A percentile compares a stretch with the other conserved stretches of the same genome.
These are phyloP conservation scores for Sphaerulina populicola DNA, from an alignment of 2,329 filamentous ascomycete species.

Conservation along the genomic window DNA sequence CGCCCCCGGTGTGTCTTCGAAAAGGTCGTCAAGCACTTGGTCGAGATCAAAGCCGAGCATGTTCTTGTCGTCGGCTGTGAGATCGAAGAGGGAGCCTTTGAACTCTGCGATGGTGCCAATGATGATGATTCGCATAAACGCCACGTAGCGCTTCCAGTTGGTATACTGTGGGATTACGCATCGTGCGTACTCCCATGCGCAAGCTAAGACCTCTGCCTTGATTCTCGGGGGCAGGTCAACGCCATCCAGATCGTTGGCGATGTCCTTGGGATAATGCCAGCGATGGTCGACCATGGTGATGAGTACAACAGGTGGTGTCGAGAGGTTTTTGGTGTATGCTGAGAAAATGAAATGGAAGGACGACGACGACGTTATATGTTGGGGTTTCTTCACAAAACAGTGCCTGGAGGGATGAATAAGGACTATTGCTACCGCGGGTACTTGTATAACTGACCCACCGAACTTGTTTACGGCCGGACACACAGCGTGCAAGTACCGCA, in stretches of 20 bases:
- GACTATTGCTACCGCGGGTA: too few species aligned
- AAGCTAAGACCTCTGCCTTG: conserved; percentile 20
- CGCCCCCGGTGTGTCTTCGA: conserved; percentile 21
- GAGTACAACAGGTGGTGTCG: neutral
- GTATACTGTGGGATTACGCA: conserved; percentile 23
- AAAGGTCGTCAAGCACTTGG: conserved; percentile 26
- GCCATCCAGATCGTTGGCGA: conserved; percentile 13
- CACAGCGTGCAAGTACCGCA: too few species aligned
- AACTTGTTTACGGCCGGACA: too few species aligned
- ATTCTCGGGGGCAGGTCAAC: conserved; percentile 9
- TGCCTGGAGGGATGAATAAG: too few species aligned
- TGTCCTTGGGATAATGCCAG: conserved; percentile 15
- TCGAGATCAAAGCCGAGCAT: conserved; percentile 16
- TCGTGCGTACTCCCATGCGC: conserved; percentile 23
- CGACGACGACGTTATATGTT: too few species aligned
- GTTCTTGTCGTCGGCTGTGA: conserved; percentile 11
- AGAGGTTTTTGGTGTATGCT: neutral
- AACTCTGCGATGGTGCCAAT: conserved; percentile 23
- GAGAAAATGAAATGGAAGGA: neutral
- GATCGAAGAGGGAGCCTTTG: conserved; percentile 15
- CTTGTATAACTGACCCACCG: too few species aligned
- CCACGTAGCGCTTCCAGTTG: conserved; percentile 23
- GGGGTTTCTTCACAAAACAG: too few species aligned
- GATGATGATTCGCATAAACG: conserved; percentile 21
- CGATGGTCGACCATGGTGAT: conserved; percentile 6